Evolutionary conservation across 139 green algal species (phyloP).

Genomic region (Penium margaritaceum): DNA sequence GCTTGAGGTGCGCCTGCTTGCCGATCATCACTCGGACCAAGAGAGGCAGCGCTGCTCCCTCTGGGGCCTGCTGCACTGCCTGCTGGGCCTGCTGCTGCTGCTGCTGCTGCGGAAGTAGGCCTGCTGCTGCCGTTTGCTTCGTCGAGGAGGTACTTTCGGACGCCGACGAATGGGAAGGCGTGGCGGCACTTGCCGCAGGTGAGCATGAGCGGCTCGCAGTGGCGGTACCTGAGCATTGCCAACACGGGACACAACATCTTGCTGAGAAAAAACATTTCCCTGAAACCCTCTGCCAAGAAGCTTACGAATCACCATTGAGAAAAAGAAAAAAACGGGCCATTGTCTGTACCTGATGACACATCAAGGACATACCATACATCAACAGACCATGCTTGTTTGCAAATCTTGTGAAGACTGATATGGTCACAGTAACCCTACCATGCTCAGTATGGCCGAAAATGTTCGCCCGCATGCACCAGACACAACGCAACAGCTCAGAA

Average conservation of each 20-base stretch:
- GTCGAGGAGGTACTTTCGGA: too few species aligned
- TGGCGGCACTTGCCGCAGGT: constrained; percentile 23
- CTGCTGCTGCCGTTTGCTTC: too few species aligned
- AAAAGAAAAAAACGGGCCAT: not conserved
- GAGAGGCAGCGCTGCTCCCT: not conserved
- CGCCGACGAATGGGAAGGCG: constrained; percentile 32
- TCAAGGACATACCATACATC: constrained; percentile 64
- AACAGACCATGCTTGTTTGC: constrained; percentile 52
- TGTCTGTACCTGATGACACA: not conserved
- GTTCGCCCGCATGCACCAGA: not conserved
- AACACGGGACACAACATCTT: not conserved
- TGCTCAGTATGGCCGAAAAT: not conserved
- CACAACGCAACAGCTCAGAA: too few species aligned
- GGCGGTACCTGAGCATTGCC: constrained; percentile 21
- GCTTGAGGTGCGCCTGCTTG: too few species aligned
- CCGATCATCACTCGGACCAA: not conserved
- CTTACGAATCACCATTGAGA: not conserved
- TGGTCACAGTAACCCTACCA: not conserved
- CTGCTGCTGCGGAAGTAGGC: not conserved
- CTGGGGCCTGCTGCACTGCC: not conserved
- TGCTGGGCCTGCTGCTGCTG: constrained; percentile 1
- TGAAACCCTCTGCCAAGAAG: not conserved
- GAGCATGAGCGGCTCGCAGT: constrained; percentile 34
- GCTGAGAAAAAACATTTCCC: not conserved
- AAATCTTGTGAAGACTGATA: not conserved